Percentiles rank a stretch among this genome's conserved stretches.
Conservation (phyloP, 148 eudicot species). For the Fagopyrum homotropicum region DNA sequence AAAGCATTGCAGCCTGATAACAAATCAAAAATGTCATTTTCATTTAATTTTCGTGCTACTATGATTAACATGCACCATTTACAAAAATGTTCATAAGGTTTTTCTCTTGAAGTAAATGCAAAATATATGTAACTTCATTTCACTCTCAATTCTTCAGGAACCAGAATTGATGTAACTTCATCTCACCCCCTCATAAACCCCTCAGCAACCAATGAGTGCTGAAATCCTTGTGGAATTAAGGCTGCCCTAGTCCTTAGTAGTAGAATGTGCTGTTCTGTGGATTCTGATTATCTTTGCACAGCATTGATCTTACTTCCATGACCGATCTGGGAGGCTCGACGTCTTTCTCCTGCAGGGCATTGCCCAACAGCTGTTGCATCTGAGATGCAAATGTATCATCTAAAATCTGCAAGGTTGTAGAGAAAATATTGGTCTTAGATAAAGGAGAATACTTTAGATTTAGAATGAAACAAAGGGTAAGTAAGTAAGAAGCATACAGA, state of each 20-base stretch:
- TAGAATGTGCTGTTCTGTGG: constrained; percentile 51
- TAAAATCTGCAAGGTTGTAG: constrained; percentile 39
- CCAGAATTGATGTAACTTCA: neutral
- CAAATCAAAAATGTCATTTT: neutral
- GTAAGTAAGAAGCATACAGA: constrained; percentile 46
- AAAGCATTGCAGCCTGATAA: neutral
- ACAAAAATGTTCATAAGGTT: neutral
- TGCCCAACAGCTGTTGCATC: constrained; percentile 69
- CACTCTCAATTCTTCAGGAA: neutral
- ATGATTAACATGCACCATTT: neutral
- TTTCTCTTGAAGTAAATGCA: neutral
- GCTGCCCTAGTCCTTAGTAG: constrained; percentile 19
- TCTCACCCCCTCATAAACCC: neutral
- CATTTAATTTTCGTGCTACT: neutral
- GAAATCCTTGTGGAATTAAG: neutral
- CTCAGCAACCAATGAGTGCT: neutral
- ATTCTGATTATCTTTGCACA: constrained; percentile 51
- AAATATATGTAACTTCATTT: neutral
- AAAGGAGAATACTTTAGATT: neutral
- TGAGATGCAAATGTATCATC: constrained; percentile 82
- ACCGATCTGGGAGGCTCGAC: constrained; percentile 69
- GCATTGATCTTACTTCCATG: constrained; percentile 63
- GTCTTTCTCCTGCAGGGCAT: constrained; percentile 68
- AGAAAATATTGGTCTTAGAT: neutral
- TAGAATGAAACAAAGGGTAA: neutral